Evolutionary conservation across 345 rosid genomes (phyloP).

Genomic region (Citrus sinensis): DVS_A1.0 CM039163.1:19571501-19572000

Average conservation of each 20-base stretch:
- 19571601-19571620: too few species aligned
- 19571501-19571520: background rate
- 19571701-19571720: too few species aligned
- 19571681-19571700: too few species aligned
- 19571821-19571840: constrained; percentile 6
- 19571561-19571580: too few species aligned
- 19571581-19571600: too few species aligned
- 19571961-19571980: background rate
- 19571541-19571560: too few species aligned
- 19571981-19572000: background rate
- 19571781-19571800: background rate
- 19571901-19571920: background rate
- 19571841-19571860: constrained; percentile 13
- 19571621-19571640: too few species aligned
- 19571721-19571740: too few species aligned
- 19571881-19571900: background rate
- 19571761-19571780: constrained; percentile 9
- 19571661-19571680: too few species aligned
- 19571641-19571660: too few species aligned
- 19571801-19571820: constrained; percentile 9
- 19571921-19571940: background rate
- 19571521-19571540: too few species aligned
- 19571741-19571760: background rate
- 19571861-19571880: constrained; percentile 10
- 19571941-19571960: background rate